Base-by-base conservation (phyloP, 257 asterid genomes). In the Voacanga thouarsii region DNA sequence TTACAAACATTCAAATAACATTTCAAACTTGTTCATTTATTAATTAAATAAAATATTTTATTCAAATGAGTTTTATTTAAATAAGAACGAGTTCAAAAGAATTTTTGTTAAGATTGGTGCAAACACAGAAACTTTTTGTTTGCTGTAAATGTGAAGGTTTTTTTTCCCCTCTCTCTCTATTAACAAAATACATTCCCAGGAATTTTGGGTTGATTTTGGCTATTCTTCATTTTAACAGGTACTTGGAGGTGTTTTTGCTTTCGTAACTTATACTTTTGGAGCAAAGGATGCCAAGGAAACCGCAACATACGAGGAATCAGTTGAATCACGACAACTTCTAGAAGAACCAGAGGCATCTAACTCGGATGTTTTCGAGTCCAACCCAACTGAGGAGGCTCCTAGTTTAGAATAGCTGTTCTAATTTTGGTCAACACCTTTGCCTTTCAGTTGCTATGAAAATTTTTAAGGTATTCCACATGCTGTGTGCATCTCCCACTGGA, bases 331-430 rank as follows among this genome's bases (percentile, higher is more conserved):
- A 45, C 93, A 95, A 55, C 91, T 95, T 84, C 90, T 90, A 37
- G 97, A 93, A 75, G 96, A 83, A 83, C 97, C 96, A 33, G 98
- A 92, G 47, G 88, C 91, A 37, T 87, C 98, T 21, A 85, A 67
- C 78, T 81, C 96, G 1, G 94, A 95, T 67, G 94, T 93, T 74
- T 95, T 93, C 39, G 99, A 95, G 87, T 88, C 96, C 19, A 95
- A 95, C 85, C 99, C 97, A 7, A 95, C 99, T 1, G 99, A 95
- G 84, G 84, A 88, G 59, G 97, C 97, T 24, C 98, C 99, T 73
- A 88, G 84, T 82, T 82, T 93, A 91, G 98, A 93, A 75, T 91
- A 94, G 79, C 77, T 51, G 11, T 49, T 68, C 7, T 66, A 19
- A 66, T 66, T 66, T 65, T 30, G 71, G 39, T 39, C 51, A 67